Conservation (phyloP, 495 filamentous ascomycete species). For the Choiromyces venosus region DNA sequence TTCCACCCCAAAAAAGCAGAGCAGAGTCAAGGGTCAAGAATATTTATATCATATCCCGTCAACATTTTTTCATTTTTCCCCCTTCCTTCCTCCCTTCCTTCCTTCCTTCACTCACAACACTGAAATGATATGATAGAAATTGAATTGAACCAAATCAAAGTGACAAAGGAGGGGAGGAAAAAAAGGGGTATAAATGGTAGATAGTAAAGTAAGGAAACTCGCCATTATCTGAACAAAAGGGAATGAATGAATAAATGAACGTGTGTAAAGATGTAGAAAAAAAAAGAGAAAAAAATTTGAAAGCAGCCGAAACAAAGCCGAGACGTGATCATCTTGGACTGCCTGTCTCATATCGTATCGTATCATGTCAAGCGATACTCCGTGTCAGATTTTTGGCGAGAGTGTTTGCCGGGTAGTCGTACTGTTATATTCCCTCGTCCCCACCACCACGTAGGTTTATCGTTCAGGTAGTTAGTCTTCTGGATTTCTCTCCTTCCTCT, state of each 20-base stretch:
- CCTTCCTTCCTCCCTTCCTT: neutral
- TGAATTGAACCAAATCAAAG: neutral
- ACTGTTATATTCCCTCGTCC: neutral
- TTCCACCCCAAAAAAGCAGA: neutral
- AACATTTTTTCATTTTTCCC: neutral
- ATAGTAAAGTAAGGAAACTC: too few relatives aligned
- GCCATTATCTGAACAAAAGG: neutral
- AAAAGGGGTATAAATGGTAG: too few relatives aligned
- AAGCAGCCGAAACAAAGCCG: neutral
- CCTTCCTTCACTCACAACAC: too few relatives aligned
- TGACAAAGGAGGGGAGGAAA: too few relatives aligned
- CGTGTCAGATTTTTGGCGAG: neutral
- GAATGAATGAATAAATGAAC: too few relatives aligned
- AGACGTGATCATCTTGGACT: too few relatives aligned
- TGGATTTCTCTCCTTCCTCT: too few relatives aligned
- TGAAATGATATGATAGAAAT: neutral
- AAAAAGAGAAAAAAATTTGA: neutral
- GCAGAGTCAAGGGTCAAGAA: neutral
- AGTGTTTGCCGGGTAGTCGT: neutral
- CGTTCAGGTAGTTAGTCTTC: neutral
- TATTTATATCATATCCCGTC: neutral
- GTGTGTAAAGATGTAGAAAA: too few relatives aligned
- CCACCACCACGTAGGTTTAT: neutral
- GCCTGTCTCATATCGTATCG: neutral
- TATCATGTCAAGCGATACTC: neutral